Base-by-base conservation (phyloP, 257 asterid species). In the Solanum acaule region DNA sequence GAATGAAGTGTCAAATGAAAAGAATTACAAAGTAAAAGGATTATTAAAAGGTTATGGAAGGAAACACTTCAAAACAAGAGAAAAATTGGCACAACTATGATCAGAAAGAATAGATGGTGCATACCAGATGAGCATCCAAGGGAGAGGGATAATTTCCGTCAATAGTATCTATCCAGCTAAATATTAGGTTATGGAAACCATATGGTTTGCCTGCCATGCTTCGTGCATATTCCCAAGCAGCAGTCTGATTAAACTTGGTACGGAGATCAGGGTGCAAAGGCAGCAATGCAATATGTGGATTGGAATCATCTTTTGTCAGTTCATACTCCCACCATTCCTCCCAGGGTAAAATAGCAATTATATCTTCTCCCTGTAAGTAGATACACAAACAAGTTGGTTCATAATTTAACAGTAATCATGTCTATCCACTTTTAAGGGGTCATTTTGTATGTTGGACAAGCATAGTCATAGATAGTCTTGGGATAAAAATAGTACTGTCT, bases 291-390 rank as follows among this genome's bases (percentile, higher is more conserved):
- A 95, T 95, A 77, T 95, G 98, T 1, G 99, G 99, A 92, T 95
- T 95, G 10, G 98, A 88, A 59, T 94, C 93, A 85, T 95, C 98
- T 87, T 94, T 95, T 59, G 93, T 93, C 92, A 94, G 91, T 93
- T 96, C 98, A 42, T 89, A 92, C 40, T 94, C 92, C 99, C 99
- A 95, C 98, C 98, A 95, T 33, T 95, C 98, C 27, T 96, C 98
- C 99, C 99, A 96, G n/a, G 98, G 93, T 78, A 96, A 87, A 87
- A 95, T 92, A 70, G 94, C 99, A 86, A 95, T 95, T 44, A 95
- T 40, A 92, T 96, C 98, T 88, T 95, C 94, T 85, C 98, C 99
- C 98, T 94, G 87, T 18, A 65, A 79, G 59, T 75, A 68, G 88
- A 86, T 81, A 44, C 35, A 79, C 72, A 89, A 78, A 79, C 85